phyloP scores from a whole-genome alignment of 768 basidiomycete species.

The Sarcomyxa edulis region DNA sequence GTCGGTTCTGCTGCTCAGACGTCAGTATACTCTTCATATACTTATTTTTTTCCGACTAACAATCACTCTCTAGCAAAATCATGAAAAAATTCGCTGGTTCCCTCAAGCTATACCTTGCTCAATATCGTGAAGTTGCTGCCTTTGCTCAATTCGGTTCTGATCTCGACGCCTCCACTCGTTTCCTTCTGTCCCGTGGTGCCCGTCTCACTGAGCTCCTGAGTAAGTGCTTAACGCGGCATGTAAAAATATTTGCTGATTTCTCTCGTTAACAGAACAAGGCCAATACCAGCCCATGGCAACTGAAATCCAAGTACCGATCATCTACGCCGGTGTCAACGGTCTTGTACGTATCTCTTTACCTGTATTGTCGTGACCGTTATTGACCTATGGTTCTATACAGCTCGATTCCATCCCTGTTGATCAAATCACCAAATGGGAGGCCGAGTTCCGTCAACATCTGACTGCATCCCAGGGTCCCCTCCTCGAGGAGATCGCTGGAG shows the following conservation, averaged over 20 bases:
- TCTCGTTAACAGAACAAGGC: conserved; percentile 72
- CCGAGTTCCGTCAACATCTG: conserved; percentile 87
- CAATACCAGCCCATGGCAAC: conserved; percentile 95
- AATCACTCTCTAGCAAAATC: conserved; percentile 62
- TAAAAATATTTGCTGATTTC: conserved; percentile 11
- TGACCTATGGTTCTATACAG: conserved; percentile 35
- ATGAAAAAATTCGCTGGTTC: conserved; percentile 99
- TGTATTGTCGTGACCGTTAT: no score
- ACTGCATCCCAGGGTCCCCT: conserved; percentile 66
- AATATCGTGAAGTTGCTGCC: conserved; percentile 99
- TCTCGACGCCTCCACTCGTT: conserved; percentile 98
- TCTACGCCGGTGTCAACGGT: conserved; percentile 99
- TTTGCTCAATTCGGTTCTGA: conserved; percentile 99
- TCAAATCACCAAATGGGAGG: conserved; percentile 90
- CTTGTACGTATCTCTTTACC: conserved; percentile 55
- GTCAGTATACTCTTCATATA: conserved; percentile 41
- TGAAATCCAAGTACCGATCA: conserved; percentile 97
- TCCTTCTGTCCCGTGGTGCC: conserved; percentile 96
- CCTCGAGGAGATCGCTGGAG: conserved; percentile 80
- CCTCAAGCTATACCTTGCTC: conserved; percentile 98
- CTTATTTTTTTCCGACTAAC: background rate
- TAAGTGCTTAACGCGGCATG: conserved; percentile 28
- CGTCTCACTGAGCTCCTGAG: conserved; percentile 96
- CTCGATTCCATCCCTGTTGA: conserved; percentile 96
- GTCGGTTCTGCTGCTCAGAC: conserved; percentile 99